phyloP scores from a whole-genome alignment of 306 rosid species.

The Lagenaria siceraria region DNA sequence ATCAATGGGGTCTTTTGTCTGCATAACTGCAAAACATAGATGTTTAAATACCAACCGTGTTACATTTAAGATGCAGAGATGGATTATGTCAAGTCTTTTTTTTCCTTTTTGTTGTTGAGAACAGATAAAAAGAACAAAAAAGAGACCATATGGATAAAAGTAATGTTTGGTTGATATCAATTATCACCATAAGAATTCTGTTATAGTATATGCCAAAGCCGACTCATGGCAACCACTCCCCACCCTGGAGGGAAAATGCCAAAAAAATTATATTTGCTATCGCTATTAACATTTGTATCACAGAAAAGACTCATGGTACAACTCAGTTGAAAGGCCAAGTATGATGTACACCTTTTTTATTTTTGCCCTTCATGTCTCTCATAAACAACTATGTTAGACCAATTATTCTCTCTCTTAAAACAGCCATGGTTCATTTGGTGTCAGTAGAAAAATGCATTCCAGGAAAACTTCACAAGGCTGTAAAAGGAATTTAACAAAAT shows the following conservation, averaged over 20 bases:
- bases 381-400: too few species aligned
- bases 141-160: neutral
- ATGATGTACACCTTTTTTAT: too few species aligned
- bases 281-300: too few species aligned
- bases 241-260: neutral
- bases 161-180: neutral
- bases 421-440: too few species aligned
- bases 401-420: too few species aligned
- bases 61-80: slow-evolving; percentile 16
- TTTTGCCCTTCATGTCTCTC: too few species aligned
- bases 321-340: too few species aligned
- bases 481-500: neutral
- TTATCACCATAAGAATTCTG: neutral
- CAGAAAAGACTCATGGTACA: too few species aligned
- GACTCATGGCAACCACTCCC: neutral
- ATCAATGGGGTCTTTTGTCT: slow-evolving; percentile 80
- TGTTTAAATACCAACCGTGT: neutral
- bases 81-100: neutral
- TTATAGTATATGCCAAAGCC: neutral
- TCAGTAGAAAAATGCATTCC: too few species aligned
- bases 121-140: neutral
- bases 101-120: neutral
- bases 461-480: neutral
- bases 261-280: too few species aligned
- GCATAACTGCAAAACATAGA: slow-evolving; percentile 67